Base-by-base conservation (phyloP, 768 basidiomycete genomes). In the Kockovaella imperatae region DNA sequence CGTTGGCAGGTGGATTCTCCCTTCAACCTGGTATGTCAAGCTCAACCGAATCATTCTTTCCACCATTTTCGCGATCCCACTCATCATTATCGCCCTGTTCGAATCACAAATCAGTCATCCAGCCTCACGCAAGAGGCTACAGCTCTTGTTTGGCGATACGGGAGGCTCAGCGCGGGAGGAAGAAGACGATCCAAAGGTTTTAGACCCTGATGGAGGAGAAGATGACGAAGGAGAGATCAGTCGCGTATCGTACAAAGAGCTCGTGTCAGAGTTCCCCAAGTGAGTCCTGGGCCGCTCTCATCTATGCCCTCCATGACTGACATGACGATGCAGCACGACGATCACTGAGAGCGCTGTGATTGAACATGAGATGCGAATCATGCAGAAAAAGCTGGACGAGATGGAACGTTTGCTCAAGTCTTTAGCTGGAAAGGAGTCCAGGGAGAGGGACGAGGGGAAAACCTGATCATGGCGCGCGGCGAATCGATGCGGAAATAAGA, bases 11-110 rank as follows among this genome's bases (percentile, higher is more conserved):
- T 68, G 46, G 24, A 41, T 74, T 21, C 59, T 87, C 10, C 76
- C 74, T 45, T 50, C 64, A 4, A 75, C 77, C 39, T 62, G 70
- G 29, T 93, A 90, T 64, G 79, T 79, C 14, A 78, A 84, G 82
- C 70, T 89, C 53, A 95, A 93, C 71, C 80, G 82, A 45, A 63
- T 75, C 57, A 76, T 87, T 45, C 93, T 96, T 90, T 71, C 74
- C 20, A 56, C 77, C 35, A 51, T 93, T n/a, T 93, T 96, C 75
- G 84, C 83, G 71, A 51, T 89, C 45, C 88, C 89, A 3, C 74
- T 95, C 25, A 73, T 76, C 3, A 42, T 77, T 14, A 84, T 95
- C 53, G 84, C 87, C 0, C 60, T 90, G 28, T 84, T 76, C 59
- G 91, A 95, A 72, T 77, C 85, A 1, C 75, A 75, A 8, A 57